phyloP scores from a whole-genome alignment of 2,329 filamentous ascomycete species.

The Elsinoe perseae region DNA sequence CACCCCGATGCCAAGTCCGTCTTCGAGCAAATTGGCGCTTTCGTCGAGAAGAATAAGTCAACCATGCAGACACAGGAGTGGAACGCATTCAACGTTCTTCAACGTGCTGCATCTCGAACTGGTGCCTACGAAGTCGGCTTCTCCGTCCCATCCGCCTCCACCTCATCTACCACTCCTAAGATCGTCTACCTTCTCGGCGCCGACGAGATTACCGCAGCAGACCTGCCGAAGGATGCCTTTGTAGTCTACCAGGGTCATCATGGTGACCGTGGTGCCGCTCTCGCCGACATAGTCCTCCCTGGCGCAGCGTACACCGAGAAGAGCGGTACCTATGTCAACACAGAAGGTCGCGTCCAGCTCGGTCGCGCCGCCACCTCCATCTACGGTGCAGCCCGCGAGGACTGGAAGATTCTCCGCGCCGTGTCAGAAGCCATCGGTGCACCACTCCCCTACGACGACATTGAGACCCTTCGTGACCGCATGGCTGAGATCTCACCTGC shows the following conservation, averaged over 20 bases:
- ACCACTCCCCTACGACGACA: slow-evolving; percentile 85
- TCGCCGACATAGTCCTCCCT: slow-evolving; percentile 88
- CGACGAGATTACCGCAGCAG: slow-evolving; percentile 75
- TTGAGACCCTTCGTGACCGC: slow-evolving; percentile 79
- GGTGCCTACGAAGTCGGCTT: slow-evolving; percentile 96
- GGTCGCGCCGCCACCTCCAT: slow-evolving; percentile 82
- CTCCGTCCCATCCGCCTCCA: slow-evolving; percentile 70
- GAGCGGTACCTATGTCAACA: slow-evolving; percentile 92
- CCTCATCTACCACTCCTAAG: slow-evolving; percentile 81
- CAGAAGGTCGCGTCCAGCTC: slow-evolving; percentile 91
- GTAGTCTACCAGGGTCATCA: slow-evolving; percentile 98
- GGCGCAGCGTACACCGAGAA: slow-evolving; percentile 97
- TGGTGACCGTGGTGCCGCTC: slow-evolving; percentile 84
- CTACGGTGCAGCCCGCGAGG: slow-evolving; percentile 81
- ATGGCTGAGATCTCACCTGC: slow-evolving; percentile 93
- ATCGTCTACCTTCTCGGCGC: slow-evolving; percentile 95
- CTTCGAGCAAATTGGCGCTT: slow-evolving; percentile 81
- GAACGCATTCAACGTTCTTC: slow-evolving; percentile 96
- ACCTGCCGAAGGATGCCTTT: slow-evolving; percentile 93
- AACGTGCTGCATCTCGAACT: slow-evolving; percentile 82
- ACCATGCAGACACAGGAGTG: slow-evolving; percentile 86
- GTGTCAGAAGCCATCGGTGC: slow-evolving; percentile 82
- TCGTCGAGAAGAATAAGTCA: slow-evolving; percentile 85
- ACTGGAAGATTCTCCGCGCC: slow-evolving; percentile 98
- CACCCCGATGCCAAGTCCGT: slow-evolving; percentile 86